Base-by-base conservation (phyloP, 306 rosid species). In the Crataegus laevigata region DNA sequence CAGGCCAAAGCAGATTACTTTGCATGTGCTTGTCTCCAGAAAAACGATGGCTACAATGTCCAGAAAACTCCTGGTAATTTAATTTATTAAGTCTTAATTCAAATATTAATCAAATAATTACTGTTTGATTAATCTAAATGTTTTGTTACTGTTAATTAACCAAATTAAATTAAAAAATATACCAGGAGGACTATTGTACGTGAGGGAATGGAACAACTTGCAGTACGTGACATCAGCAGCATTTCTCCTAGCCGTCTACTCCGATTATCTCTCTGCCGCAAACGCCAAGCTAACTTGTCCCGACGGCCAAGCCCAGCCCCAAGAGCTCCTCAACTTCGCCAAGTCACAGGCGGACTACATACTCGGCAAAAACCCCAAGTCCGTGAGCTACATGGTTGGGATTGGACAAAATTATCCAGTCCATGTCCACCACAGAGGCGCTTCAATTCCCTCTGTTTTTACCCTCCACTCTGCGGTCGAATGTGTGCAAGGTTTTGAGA, bases 1-100 rank as follows among this genome's bases (percentile, higher is more conserved):
- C 91, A 93, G 74, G 96, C 96, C 81, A 93, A 89, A 81, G 98
- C 97, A 14, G 86, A 91, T 59, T 93, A 89, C 87, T 93, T 89
- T 77, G 80, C 91, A 1, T 93, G 97, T 13, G 89, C 97, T 24
- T 91, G 92, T 78, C 81, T 93, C 76, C 91, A 88, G 52, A 91
- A 93, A 87, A 93, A 93, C 72, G 96, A 84, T 70, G 97, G 90
- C 67, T 93, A 85, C 81, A 88, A 91, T 85, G 91, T 90, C 63
- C 72, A 70, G 32, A 82, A 71, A 76, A 93, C 97, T 80, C 92
- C 91, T 58, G 97, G 98, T 91, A 73, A 69, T 5, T 24, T 21
- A 51, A 61, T 50, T 51, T 52, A 52, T 19, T 6, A 17, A 21
- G 9, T 52, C 58, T 21, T 17, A 52, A 19, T 52, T 52, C 58